Conservation (phyloP, 2,329 filamentous ascomycete species). For the Colletotrichum phormii region DNA sequence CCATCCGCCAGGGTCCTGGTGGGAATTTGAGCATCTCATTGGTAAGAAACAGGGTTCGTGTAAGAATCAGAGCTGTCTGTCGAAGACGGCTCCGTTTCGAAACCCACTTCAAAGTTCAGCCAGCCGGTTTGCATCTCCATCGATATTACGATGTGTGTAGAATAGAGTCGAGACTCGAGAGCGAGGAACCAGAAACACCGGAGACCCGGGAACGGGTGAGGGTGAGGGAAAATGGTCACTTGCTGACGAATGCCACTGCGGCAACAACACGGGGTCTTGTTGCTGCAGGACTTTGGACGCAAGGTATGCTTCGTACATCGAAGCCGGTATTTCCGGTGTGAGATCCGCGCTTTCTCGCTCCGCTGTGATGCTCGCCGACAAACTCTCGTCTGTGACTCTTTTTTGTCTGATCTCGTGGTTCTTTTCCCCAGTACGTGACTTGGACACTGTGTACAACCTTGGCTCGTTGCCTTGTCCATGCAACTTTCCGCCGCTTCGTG, state of each 20-base stretch:
- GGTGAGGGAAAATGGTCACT: not conserved
- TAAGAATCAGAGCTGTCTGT: not conserved
- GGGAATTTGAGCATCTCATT: not conserved
- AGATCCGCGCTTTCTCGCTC: not conserved
- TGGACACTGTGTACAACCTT: conserved; percentile 10
- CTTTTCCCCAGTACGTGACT: conserved; percentile 3
- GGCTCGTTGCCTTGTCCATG: not conserved
- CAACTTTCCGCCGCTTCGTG: not conserved
- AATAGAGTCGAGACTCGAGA: not conserved
- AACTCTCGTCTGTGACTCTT: not conserved
- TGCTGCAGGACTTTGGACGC: not conserved
- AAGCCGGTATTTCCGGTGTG: not conserved
- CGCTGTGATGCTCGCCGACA: not conserved
- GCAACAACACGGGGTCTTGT: not conserved
- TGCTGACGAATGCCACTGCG: not conserved
- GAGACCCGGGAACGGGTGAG: not conserved
- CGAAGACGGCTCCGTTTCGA: conserved; percentile 14
- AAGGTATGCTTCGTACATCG: not conserved
- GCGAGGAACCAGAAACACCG: not conserved
- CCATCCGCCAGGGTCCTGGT: not conserved
- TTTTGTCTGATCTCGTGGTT: not conserved
- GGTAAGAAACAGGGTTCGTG: not conserved
- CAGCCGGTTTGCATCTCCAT: not conserved
- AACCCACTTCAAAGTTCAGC: not conserved
- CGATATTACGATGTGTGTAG: not conserved